These are phyloP conservation scores for Gynostemma pentaphyllum DNA, from an alignment of 306 rosid genomes.

Conservation along the genomic window DNA sequence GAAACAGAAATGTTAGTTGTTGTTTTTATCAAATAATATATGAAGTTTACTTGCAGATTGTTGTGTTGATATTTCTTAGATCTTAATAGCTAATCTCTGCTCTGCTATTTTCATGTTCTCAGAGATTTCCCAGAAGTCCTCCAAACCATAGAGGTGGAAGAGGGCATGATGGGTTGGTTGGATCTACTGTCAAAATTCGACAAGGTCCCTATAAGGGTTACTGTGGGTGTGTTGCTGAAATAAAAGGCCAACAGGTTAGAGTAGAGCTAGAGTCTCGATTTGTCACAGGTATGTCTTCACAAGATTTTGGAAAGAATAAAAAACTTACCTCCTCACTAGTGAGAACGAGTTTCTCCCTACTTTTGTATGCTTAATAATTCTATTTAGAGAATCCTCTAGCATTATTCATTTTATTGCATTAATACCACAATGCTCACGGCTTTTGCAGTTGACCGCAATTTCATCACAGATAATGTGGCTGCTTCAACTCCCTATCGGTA, in stretches of 20 bases:
- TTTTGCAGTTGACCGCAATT: constrained; percentile 76
- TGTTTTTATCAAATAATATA: constrained; percentile 7
- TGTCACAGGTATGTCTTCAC: constrained; percentile 59
- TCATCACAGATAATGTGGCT: constrained; percentile 73
- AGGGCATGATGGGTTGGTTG: constrained; percentile 72
- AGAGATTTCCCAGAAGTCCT: constrained; percentile 80
- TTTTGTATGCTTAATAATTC: too few relatives aligned
- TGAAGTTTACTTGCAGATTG: neutral
- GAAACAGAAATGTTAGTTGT: constrained; percentile 64
- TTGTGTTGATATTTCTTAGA: too few relatives aligned
- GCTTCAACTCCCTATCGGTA: constrained; percentile 82
- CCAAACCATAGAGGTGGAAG: constrained; percentile 75
- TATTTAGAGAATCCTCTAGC: too few relatives aligned
- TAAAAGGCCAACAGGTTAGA: constrained; percentile 67
- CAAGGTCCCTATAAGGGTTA: constrained; percentile 90
- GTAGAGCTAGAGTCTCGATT: constrained; percentile 94
- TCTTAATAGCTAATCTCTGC: neutral
- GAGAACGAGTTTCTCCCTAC: too few relatives aligned
- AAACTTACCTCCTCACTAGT: too few relatives aligned
- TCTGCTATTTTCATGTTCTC: constrained; percentile 18
- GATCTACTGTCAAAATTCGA: constrained; percentile 77
- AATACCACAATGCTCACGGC: constrained; percentile 12
- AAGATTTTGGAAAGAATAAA: neutral
- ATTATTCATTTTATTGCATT: constrained; percentile 7
- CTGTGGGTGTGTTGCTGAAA: constrained; percentile 85